Evolutionary conservation across 306 rosid species (phyloP).

Genomic region (Casuarina glauca): DNA sequence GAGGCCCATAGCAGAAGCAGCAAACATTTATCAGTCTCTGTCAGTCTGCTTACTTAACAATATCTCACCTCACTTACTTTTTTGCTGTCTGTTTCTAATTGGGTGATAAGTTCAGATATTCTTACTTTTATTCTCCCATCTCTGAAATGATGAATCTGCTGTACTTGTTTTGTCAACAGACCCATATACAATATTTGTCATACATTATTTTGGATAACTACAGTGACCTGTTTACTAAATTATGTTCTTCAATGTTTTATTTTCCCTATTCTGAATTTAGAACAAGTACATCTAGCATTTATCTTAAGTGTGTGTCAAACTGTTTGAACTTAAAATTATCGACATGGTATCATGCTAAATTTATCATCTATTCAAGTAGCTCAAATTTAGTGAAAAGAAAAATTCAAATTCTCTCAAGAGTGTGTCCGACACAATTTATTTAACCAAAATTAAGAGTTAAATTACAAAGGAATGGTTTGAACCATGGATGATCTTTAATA

Average conservation of each 20-base stretch:
- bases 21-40: constrained; percentile 27
- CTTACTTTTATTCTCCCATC: background rate
- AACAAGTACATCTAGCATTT: too few species aligned
- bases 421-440: too few species aligned
- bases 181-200: background rate
- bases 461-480: too few species aligned
- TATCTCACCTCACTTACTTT: background rate
- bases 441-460: too few species aligned
- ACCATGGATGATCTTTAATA: too few species aligned
- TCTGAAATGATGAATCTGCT: background rate
- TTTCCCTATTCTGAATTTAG: background rate
- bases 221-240: background rate
- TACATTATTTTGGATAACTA: background rate
- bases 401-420: too few species aligned
- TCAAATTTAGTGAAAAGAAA: too few species aligned
- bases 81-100: background rate
- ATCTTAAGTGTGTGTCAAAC: too few species aligned
- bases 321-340: too few species aligned
- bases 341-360: too few species aligned
- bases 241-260: background rate
- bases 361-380: too few species aligned
- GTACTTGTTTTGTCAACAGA: background rate
- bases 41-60: constrained; percentile 24
- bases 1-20: constrained; percentile 43
- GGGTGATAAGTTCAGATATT: background rate